These are phyloP conservation scores for Capsella rubella DNA, from an alignment of 441 rosid genomes.

Conservation along the genomic window DNA sequence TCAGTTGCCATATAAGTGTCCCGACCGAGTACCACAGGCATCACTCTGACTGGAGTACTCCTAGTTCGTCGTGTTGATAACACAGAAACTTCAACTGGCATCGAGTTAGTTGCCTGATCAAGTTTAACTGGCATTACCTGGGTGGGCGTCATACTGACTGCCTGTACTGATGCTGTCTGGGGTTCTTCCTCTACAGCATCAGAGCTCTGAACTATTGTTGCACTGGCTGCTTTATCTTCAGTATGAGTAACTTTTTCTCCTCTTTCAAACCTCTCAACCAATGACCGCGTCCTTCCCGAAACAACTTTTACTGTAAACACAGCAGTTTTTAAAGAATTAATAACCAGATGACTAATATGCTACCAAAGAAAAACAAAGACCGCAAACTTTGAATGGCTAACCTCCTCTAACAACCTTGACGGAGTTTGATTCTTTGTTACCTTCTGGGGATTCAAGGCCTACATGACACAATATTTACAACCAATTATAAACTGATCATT, in stretches of 20 bases:
- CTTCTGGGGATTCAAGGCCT: slow-evolving; percentile 54
- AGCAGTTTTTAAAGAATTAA: slow-evolving; percentile 10
- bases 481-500: slow-evolving; percentile 15
- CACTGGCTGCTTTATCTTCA: slow-evolving; percentile 40
- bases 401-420: slow-evolving; percentile 88
- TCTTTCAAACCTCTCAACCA: slow-evolving; percentile 96
- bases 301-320: slow-evolving; percentile 82
- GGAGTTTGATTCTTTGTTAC: slow-evolving; percentile 49
- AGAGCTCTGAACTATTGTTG: slow-evolving; percentile 29
- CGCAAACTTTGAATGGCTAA: slow-evolving; percentile 44
- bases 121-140: slow-evolving; percentile 31
- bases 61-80: slow-evolving; percentile 41
- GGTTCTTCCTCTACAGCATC: slow-evolving; percentile 37
- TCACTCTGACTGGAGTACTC: slow-evolving; percentile 42
- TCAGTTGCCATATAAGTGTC: slow-evolving; percentile 28
- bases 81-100: slow-evolving; percentile 32
- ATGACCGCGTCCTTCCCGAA: slow-evolving; percentile 87
- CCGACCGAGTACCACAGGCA: slow-evolving; percentile 41
- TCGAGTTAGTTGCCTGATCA: slow-evolving; percentile 38
- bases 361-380: slow-evolving; percentile 13
- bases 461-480: slow-evolving; percentile 37
- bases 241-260: slow-evolving; percentile 54
- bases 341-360: slow-evolving; percentile 11
- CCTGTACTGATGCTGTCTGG: slow-evolving; percentile 16
- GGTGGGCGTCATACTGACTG: slow-evolving; percentile 25